Conservation (phyloP, 352 stramenopile genomes). For the Phytophthora aleatoria region DNA sequence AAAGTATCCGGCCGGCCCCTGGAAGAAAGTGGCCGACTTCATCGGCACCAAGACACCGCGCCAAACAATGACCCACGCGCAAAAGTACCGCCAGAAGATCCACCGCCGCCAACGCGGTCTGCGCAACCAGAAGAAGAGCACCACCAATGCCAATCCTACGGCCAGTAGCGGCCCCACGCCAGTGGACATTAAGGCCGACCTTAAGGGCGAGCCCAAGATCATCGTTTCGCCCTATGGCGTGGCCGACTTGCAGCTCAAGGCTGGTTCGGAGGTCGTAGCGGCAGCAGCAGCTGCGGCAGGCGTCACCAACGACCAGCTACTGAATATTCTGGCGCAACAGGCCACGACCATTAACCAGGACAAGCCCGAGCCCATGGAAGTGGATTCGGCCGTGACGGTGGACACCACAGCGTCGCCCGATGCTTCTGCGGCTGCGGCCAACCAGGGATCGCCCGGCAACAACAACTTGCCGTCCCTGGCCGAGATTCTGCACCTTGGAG, state of each 20-base stretch:
- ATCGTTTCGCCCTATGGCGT: conserved; percentile 66
- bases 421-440: conserved; percentile 3
- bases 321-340: conserved; percentile 77
- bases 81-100: conserved; percentile 89
- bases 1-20: conserved; percentile 83
- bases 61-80: conserved; percentile 93
- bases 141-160: neutral
- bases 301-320: conserved; percentile 50
- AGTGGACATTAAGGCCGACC: conserved; percentile 33
- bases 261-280: conserved; percentile 29
- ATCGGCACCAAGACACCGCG: conserved; percentile 89
- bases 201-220: conserved; percentile 38
- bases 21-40: conserved; percentile 87
- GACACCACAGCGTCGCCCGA: conserved; percentile 3
- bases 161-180: conserved; percentile 18
- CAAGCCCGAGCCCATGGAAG: conserved; percentile 26
- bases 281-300: conserved; percentile 22
- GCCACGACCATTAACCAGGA: conserved; percentile 49
- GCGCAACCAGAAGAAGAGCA: conserved; percentile 76
- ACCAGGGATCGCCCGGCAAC: conserved; percentile 43
- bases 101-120: conserved; percentile 70
- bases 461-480: conserved; percentile 66
- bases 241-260: conserved; percentile 60
- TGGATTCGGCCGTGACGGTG: conserved; percentile 20
- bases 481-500: conserved; percentile 75